Conservation (phyloP, 345 rosid genomes). For the Populus davidiana region DNA sequence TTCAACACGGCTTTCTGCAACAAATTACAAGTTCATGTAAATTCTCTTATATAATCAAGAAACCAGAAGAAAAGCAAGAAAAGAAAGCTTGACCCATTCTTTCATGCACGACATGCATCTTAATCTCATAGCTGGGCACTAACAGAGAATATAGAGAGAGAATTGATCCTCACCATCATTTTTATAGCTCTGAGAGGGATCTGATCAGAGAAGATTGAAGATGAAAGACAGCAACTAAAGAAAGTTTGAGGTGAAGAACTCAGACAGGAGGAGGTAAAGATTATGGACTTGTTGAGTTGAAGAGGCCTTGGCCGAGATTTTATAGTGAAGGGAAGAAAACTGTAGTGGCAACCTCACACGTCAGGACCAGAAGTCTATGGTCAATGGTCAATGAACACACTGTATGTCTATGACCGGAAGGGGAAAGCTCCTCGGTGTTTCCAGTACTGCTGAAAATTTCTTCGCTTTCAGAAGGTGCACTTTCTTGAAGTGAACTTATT, state of each 20-base stretch:
- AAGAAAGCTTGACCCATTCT: not conserved
- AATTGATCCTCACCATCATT: not conserved
- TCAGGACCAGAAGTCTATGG: not conserved
- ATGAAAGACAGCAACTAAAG: not conserved
- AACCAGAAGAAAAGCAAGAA: too few relatives aligned
- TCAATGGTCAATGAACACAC: not conserved
- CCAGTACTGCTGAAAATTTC: too few relatives aligned
- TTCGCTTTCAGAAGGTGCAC: not conserved
- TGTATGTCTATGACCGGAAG: too few relatives aligned
- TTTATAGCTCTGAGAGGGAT: too few relatives aligned
- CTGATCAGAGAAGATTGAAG: not conserved
- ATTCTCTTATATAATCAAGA: too few relatives aligned
- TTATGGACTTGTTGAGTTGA: not conserved
- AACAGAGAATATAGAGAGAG: not conserved
- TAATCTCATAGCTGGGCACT: not conserved
- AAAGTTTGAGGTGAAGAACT: not conserved
- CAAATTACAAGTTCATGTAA: too few relatives aligned
- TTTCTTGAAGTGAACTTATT: too few relatives aligned
- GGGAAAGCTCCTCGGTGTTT: not conserved
- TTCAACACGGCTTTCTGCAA: too few relatives aligned
- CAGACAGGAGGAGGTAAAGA: not conserved
- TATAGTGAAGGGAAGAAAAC: not conserved
- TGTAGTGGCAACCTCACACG: not conserved
- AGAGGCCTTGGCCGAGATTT: not conserved
- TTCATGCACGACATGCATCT: not conserved